These are phyloP conservation scores for Rubus idaeus DNA, from an alignment of 306 rosid species.

Conservation along the genomic window DNA sequence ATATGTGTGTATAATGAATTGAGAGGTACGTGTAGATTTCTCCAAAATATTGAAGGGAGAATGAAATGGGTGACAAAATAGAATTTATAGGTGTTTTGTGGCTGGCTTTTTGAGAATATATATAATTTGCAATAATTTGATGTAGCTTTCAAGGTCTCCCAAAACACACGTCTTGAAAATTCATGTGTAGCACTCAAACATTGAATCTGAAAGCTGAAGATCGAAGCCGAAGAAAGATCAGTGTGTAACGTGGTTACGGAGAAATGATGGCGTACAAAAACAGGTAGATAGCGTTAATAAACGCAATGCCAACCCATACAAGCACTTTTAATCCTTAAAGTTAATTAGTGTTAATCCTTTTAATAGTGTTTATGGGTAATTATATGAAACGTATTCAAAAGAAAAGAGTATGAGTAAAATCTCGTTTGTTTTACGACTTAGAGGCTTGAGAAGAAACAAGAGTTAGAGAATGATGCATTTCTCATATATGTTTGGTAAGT, in stretches of 20 bases:
- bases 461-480: too few relatives aligned
- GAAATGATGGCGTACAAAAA: background rate
- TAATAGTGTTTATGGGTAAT: background rate
- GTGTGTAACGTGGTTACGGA: conserved; percentile 1
- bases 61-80: background rate
- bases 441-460: too few relatives aligned
- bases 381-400: too few relatives aligned
- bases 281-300: background rate
- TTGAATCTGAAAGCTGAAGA: background rate
- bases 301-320: background rate
- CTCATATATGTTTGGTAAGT: too few relatives aligned
- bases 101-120: background rate
- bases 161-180: background rate
- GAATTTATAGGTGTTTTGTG: background rate
- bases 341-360: background rate
- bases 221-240: background rate
- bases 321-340: background rate
- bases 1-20: too few relatives aligned
- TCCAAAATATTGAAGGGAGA: too few relatives aligned
- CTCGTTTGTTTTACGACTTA: too few relatives aligned
- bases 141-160: conserved; percentile 1
- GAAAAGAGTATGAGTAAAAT: too few relatives aligned
- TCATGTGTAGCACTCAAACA: background rate
- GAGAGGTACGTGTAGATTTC: too few relatives aligned
- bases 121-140: background rate